Conservation (phyloP, 1,284 basidiomycete species). For the Mycosarcoma mackinlayi region DNA sequence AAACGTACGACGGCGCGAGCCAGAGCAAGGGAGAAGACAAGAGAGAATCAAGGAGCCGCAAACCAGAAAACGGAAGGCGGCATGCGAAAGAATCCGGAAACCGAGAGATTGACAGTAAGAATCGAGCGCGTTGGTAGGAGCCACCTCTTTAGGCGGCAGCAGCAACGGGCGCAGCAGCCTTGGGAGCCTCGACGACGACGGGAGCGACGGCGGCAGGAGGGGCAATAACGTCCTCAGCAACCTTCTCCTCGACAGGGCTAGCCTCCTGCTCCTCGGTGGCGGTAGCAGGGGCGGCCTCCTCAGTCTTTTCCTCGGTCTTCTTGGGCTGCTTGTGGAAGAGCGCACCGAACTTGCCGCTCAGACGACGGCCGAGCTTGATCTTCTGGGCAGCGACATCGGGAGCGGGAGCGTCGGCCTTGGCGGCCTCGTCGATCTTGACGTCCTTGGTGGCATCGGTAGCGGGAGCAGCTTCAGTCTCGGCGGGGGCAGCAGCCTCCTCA, state of each 20-base stretch:
- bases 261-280: constrained; percentile 17
- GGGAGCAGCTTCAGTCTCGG: constrained; percentile 27
- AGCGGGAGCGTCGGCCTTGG: constrained; percentile 52
- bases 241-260: constrained; percentile 41
- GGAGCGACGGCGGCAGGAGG: constrained; percentile 19
- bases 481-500: constrained; percentile 32
- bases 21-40: constrained; percentile 24
- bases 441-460: constrained; percentile 44
- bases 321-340: constrained; percentile 59
- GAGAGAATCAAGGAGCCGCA: constrained; percentile 36
- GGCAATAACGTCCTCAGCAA: constrained; percentile 35
- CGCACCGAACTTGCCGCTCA: constrained; percentile 57
- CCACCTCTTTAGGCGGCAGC: constrained; percentile 34
- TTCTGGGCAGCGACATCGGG: constrained; percentile 52
- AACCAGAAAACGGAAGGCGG: constrained; percentile 21
- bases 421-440: constrained; percentile 59
- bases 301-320: constrained; percentile 37
- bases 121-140: not conserved
- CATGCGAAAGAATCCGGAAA: constrained; percentile 46
- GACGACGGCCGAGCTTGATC: constrained; percentile 59
- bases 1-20: not conserved
- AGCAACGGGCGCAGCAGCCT: constrained; percentile 42
- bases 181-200: constrained; percentile 43
- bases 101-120: not conserved
- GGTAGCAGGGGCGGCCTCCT: constrained; percentile 16